These are phyloP conservation scores for Boletus pseudopeckii DNA, from an alignment of 768 basidiomycete genomes.

Conservation along the genomic window DNA sequence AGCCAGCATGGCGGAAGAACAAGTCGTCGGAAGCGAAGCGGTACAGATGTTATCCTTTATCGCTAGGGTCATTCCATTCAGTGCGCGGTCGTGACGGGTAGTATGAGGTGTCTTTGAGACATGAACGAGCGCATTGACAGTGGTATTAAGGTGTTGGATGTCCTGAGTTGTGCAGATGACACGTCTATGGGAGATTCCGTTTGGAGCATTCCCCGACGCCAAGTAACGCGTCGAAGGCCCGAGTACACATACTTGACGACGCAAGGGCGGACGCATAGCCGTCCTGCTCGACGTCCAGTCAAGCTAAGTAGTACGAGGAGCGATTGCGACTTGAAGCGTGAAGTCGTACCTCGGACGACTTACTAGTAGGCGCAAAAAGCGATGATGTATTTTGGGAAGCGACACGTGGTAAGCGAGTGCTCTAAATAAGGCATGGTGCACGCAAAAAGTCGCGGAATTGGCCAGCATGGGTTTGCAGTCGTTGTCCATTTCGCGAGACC, in stretches of 20 bases:
- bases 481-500: too few relatives aligned
- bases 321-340: not conserved
- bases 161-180: conserved; percentile 3
- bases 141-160: conserved; percentile 29
- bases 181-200: not conserved
- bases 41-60: conserved; percentile 91
- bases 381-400: too few relatives aligned
- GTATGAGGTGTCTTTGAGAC: conserved; percentile 6
- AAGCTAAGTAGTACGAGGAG: not conserved
- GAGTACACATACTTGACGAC: not conserved
- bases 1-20: conserved; percentile 72
- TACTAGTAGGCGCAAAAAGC: too few relatives aligned
- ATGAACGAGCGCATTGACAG: conserved; percentile 56
- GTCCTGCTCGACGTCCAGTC: not conserved
- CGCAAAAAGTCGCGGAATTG: too few relatives aligned
- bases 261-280: not conserved
- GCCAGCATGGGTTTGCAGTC: too few relatives aligned
- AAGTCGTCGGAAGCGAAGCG: conserved; percentile 59
- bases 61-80: conserved; percentile 53
- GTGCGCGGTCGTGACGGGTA: conserved; percentile 17
- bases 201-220: not conserved
- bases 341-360: not conserved
- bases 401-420: too few relatives aligned
- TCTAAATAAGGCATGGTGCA: too few relatives aligned
- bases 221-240: not conserved